Base-by-base conservation (phyloP, 306 rosid species). In the Lupinus albus region DNA sequence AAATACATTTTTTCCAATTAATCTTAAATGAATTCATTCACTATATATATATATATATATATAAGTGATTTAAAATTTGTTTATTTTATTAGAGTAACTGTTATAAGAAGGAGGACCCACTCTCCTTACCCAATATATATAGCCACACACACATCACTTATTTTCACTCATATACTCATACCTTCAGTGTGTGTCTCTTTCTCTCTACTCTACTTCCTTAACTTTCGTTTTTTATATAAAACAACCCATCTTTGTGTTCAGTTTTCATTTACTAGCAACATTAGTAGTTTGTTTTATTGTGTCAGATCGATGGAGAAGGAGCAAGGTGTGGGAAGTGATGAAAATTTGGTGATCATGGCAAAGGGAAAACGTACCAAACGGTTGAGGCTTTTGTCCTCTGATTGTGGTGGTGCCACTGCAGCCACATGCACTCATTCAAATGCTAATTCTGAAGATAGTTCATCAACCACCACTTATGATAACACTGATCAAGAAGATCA, bases 331-430 rank as follows among this genome's bases (percentile, higher is more conserved):
- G 32, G 30, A 71, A 78, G 66, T 18, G 79, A 73, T 9, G 83
- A 82, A 25, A 3, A 25, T 2, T 25, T 25, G 30, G 4, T 25
- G 30, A 61, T 61, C 45, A 39, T 70, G 11, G 71, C 62, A 39
- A 86, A 88, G 59, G 81, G 92, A n/a, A 91, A 82, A 82, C 91
- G 95, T 12, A 86, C 81, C 55, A 93, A 86, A 56, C 86, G 97
- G 65, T 73, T 71, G 44, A 81, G 93, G 62, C 71, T 81, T 8
- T 54, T 54, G 38, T 61, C 68, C 8, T 16, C 71, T 17, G 6
- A 33, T 33, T 2, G 69, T 33, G 54, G 38, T 11, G 8, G 58
- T n/a, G 7, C 69, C 30, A 25, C 30, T 2, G 30, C 30, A 0
- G 33, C 12, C 5, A 64, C 89, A 4, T 86, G 86, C 3, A 82